Evolutionary conservation across 352 stramenopile genomes (phyloP).

Genomic region (Globisporangium uncinulatum): DNA sequence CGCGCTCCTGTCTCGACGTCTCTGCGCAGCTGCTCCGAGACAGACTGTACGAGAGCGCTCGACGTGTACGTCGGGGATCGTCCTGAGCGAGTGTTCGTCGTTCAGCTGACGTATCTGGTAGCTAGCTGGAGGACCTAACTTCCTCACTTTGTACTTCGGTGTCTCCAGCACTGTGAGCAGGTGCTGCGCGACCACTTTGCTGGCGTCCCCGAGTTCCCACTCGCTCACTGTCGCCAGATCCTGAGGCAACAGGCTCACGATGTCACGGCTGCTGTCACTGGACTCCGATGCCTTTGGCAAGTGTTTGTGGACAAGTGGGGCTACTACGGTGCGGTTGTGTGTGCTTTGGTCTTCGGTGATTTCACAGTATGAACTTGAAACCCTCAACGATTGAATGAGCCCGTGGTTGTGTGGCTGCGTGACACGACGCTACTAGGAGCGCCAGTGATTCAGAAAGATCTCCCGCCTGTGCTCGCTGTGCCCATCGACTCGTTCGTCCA

Average conservation of each 20-base stretch:
- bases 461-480: slow-evolving; percentile 24
- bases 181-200: slow-evolving; percentile 47
- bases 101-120: neutral
- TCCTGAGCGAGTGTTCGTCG: too few species aligned
- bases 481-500: slow-evolving; percentile 48
- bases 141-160: neutral
- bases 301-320: slow-evolving; percentile 60
- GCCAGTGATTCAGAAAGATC: slow-evolving; percentile 41
- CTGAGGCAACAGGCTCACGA: slow-evolving; percentile 10
- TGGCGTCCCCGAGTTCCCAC: slow-evolving; percentile 58
- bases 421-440: slow-evolving; percentile 9
- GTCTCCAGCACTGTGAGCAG: slow-evolving; percentile 34
- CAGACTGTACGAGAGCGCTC: slow-evolving; percentile 44
- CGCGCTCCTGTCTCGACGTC: slow-evolving; percentile 16
- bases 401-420: too few species aligned
- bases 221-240: slow-evolving; percentile 26
- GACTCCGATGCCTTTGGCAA: slow-evolving; percentile 33
- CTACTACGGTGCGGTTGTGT: slow-evolving; percentile 31
- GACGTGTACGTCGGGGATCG: slow-evolving; percentile 21
- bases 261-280: slow-evolving; percentile 9
- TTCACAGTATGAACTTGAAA: too few species aligned
- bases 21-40: slow-evolving; percentile 24
- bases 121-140: neutral
- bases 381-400: too few species aligned
- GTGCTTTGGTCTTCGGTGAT: neutral